Conservation (phyloP, 768 basidiomycete genomes). For the Butyriboletus loyo region DNA sequence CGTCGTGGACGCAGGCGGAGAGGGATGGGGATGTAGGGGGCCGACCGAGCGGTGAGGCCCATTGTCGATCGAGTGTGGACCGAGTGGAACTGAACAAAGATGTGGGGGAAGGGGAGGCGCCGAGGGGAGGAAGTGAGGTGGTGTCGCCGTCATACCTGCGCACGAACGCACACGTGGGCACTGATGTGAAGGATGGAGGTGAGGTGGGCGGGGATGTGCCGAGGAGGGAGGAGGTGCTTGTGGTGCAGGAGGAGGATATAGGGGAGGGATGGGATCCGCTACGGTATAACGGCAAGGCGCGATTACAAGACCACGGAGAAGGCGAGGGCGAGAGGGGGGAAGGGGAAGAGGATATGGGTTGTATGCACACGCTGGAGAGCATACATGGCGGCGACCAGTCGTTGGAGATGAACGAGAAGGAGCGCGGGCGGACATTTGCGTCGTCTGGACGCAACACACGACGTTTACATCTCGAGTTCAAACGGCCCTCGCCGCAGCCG, state of each 20-base stretch:
- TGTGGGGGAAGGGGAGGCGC: background rate
- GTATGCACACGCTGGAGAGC: conserved; percentile 11
- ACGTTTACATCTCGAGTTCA: conserved; percentile 50
- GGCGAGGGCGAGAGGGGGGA: conserved; percentile 2
- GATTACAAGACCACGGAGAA: conserved; percentile 2
- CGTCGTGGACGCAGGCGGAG: conserved; percentile 28
- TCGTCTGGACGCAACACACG: conserved; percentile 31
- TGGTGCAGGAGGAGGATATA: conserved; percentile 23
- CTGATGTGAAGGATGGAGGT: conserved; percentile 17
- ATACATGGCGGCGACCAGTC: conserved; percentile 4
- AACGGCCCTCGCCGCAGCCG: conserved; percentile 54
- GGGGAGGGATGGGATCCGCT: conserved; percentile 29
- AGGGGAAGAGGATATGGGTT: conserved; percentile 2
- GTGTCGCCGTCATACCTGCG: conserved; percentile 33
- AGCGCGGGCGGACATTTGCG: conserved; percentile 20
- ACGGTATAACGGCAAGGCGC: conserved; percentile 10
- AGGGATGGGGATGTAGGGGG: background rate
- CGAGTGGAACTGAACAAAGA: background rate
- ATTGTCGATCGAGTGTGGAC: conserved; percentile 1
- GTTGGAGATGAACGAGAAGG: conserved; percentile 27
- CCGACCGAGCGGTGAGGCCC: background rate
- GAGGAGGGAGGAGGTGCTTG: conserved; percentile 22
- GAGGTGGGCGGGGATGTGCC: background rate
- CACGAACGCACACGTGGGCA: conserved; percentile 13
- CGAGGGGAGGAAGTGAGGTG: conserved; percentile 10